phyloP scores from a whole-genome alignment of 2,329 filamentous ascomycete genomes.

The Trichophyton schoenleinii region DNA sequence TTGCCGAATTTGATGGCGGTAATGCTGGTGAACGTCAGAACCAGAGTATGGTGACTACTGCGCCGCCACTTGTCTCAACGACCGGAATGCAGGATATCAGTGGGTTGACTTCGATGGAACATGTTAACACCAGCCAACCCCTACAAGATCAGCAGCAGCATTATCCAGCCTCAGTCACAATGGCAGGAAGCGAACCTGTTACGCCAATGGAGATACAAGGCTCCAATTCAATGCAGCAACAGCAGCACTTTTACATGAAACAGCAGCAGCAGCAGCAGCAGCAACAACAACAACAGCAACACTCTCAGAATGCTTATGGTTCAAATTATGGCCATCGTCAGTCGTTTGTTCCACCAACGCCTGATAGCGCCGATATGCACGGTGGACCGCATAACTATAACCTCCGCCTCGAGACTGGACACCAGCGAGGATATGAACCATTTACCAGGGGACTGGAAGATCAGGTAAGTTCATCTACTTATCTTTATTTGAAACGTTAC shows the following conservation, averaged over 20 bases:
- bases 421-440: slow-evolving; percentile 33
- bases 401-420: slow-evolving; percentile 28
- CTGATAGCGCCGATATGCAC: slow-evolving; percentile 38
- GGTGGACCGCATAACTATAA: slow-evolving; percentile 31
- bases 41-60: slow-evolving; percentile 24
- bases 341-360: slow-evolving; percentile 35
- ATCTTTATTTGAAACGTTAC: not conserved
- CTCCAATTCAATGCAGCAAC: not conserved
- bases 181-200: slow-evolving; percentile 6
- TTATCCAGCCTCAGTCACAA: slow-evolving; percentile 4
- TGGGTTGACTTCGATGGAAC: slow-evolving; percentile 9
- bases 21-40: slow-evolving; percentile 25
- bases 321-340: slow-evolving; percentile 12
- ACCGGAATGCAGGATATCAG: slow-evolving; percentile 10
- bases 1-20: slow-evolving; percentile 27
- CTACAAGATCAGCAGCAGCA: slow-evolving; percentile 3
- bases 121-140: slow-evolving; percentile 6
- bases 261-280: slow-evolving; percentile 14
- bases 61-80: slow-evolving; percentile 11
- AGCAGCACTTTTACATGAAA: slow-evolving; percentile 1
- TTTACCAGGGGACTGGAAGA: slow-evolving; percentile 33
- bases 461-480: slow-evolving; percentile 24
- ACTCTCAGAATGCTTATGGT: slow-evolving; percentile 15
- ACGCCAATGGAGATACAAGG: slow-evolving; percentile 11
- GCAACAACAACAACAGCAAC: not conserved